phyloP scores from a whole-genome alignment of 2,329 filamentous ascomycete genomes.

The Penicillium sp. region DNA sequence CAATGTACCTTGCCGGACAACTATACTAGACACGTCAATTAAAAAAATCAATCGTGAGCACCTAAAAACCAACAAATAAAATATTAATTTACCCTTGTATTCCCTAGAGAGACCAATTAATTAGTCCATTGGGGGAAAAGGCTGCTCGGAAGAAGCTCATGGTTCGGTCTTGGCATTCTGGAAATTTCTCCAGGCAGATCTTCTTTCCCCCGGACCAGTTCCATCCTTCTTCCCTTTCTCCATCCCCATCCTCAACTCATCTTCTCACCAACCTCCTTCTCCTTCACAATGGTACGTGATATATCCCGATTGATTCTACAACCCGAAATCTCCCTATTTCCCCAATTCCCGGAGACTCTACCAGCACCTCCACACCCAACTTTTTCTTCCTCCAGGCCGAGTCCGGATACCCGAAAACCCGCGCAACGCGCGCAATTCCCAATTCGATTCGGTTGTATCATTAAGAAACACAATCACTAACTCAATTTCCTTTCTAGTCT shows the following conservation, averaged over 20 bases:
- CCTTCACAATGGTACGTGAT: constrained; percentile 29
- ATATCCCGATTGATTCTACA: not conserved
- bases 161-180: constrained; percentile 45
- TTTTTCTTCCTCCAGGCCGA: constrained; percentile 11
- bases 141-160: constrained; percentile 30
- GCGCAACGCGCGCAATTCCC: constrained; percentile 1
- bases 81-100: not conserved
- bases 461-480: constrained; percentile 5
- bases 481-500: constrained; percentile 27
- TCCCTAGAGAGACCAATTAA: not conserved
- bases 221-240: constrained; percentile 32
- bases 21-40: not conserved
- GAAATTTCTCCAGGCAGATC: constrained; percentile 45
- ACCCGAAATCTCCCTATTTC: not conserved
- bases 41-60: not conserved
- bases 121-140: not conserved
- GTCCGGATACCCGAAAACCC: constrained; percentile 11
- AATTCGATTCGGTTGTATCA: not conserved
- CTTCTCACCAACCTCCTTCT: constrained; percentile 14
- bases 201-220: constrained; percentile 34
- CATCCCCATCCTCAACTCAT: constrained; percentile 31
- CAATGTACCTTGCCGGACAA: not conserved
- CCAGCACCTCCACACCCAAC: not conserved
- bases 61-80: not conserved
- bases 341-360: not conserved